Evolutionary conservation across 2,329 filamentous ascomycete genomes (phyloP), one percentile per base, ranked within the genome.

Genomic region (Hypoxylon sp.): DNA sequence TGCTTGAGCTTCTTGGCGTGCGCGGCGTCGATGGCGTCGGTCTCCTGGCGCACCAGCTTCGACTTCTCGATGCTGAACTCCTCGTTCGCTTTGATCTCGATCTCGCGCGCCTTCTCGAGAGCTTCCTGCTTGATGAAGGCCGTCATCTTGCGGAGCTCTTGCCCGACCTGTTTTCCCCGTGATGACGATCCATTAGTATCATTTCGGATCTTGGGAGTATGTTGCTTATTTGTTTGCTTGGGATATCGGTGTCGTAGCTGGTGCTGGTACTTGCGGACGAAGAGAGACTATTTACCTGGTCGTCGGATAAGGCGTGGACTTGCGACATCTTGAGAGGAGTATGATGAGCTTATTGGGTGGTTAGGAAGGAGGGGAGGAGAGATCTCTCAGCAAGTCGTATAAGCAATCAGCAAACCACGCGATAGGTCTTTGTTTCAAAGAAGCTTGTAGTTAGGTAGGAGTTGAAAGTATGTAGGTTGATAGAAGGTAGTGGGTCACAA

Each of bases 1-100:
- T 97, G 93, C 87, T 98, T 99, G 90, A 97, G 97, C 86, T 98
- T 98, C 90, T 97, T 98, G 84, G 95, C 93, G 88, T 98, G 99
- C 76, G 92, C 86, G 73, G 87, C 86, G 84, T 99, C 96, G 86
- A 99, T 98, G 82, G 94, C 84, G 78, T 94, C 89, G 59, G 93
- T 98, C 84, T 98, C 96, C 83, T 97, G 91, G 80, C 94, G 95
- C 76, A 98, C 96, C 55, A 99, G 93, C 87, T 97, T 98, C 77
- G 94, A 96, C 85, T 99, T 99, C 81, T 99, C 96, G 80, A 98
- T 98, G 80, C 94, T 93, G 83, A 98, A 98, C 83, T 99, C 96
- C 83, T 98, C 94, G 85, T 98, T 94, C 82, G 96, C 96, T 85
- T 98, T 98, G 85, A 98, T 92, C 79, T 96, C 90, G 83, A 99